Percentiles rank a stretch among this genome's conserved stretches.
These are phyloP conservation scores for Pseudozyma thailandica DNA, from an alignment of 1,284 basidiomycete species.

Conservation along the genomic window DNA sequence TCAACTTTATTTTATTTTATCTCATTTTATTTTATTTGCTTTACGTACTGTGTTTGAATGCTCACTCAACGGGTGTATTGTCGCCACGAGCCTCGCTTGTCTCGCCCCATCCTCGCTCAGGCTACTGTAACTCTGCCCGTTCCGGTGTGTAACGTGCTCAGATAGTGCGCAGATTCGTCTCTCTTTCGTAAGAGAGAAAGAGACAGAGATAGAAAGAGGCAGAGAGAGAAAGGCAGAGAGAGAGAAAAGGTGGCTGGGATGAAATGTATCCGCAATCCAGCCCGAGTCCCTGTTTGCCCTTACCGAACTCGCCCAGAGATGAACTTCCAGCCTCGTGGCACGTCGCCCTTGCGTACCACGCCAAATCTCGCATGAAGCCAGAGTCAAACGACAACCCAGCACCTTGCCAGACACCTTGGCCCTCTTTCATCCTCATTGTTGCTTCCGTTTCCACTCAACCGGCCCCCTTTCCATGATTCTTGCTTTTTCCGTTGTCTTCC, in stretches of 20 bases:
- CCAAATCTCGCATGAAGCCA: slow-evolving; percentile 19
- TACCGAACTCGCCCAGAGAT: background rate
- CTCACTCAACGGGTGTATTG: too few relatives aligned
- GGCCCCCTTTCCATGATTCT: slow-evolving; percentile 14
- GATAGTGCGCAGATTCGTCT: too few relatives aligned
- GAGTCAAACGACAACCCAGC: slow-evolving; percentile 6
- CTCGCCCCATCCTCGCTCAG: too few relatives aligned
- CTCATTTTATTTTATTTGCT: background rate
- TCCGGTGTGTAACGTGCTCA: too few relatives aligned
- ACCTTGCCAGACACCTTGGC: slow-evolving; percentile 5
- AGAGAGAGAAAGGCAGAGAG: too few relatives aligned
- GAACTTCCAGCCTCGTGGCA: slow-evolving; percentile 24
- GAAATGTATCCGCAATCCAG: slow-evolving; percentile 1
- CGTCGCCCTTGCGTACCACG: slow-evolving; percentile 8
- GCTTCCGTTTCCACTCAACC: slow-evolving; percentile 30
- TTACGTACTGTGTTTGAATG: background rate
- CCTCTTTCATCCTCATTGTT: slow-evolving; percentile 17
- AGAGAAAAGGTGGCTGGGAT: slow-evolving; percentile 1
- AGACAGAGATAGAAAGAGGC: too few relatives aligned
- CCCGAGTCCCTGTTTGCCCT: background rate
- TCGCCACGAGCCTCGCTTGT: slow-evolving; percentile 2
- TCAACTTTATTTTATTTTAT: background rate
- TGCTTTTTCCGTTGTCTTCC: slow-evolving; percentile 1
- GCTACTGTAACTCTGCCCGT: too few relatives aligned
- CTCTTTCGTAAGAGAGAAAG: too few relatives aligned